Base-by-base conservation (phyloP, 352 stramenopile species). In the Phytophthora megakarya region DNA sequence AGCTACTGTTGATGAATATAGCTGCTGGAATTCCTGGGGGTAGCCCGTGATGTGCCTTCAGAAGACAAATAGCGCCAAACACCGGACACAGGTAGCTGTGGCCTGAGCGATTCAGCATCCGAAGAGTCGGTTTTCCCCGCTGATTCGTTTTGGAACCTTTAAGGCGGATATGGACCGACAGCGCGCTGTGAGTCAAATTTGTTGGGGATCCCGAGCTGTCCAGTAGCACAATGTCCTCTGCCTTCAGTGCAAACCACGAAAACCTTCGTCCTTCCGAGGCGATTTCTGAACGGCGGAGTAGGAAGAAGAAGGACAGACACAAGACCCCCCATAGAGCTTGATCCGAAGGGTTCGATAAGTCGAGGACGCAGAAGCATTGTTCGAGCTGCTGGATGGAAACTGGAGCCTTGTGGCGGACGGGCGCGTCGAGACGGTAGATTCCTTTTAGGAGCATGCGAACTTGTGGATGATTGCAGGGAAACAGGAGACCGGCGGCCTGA, bases 251-350 rank as follows among this genome's bases (percentile, higher is more conserved):
- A 16, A 57, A 57, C 56, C 56, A 51, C 13, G 45, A 12, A 21
- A 66, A 60, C 13, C 40, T 53, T 13, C 28, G 21, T 1, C 40
- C 40, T 6, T 39, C 26, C 3, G 26, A 56, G 0, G 59, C 59
- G 13, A 67, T 51, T 18, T 61, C 49, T 15, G 33, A 52, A 1
- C 49, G 49, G 3, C 59, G 32, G 2, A 67, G 42, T 0, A 67
- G 42, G 23, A 60, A 60, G 43, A 67, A 67, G 49, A 67, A 67
- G 19, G 32, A 47, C 13, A 70, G n/a, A 40, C 53, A 65, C 30
- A 65, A 51, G 5, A 23, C n/a, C n/a, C 48, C 49, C 43, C 42
- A 56, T 10, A 60, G 19, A 55, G 32, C 33, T 61, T 67, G 42
- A 37, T 52, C 43, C 7, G 25, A 57, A 32, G 59, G 43, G 1